phyloP scores from a whole-genome alignment of 495 filamentous ascomycete genomes.

The Pseudomonodictys pantanalensis region DNA sequence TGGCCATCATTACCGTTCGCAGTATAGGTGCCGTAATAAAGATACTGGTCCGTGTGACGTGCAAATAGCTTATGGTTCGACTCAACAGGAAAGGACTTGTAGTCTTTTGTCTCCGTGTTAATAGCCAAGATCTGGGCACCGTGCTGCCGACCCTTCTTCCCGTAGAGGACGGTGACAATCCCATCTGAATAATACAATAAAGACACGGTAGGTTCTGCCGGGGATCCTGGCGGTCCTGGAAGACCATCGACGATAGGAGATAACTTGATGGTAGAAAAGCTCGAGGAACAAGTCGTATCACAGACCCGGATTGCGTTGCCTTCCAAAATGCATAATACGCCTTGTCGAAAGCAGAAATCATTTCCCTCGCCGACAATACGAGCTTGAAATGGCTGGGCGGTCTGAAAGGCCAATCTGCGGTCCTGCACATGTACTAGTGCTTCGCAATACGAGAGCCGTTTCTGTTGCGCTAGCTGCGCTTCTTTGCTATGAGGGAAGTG shows the following conservation, averaged over 20 bases:
- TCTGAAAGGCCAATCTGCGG: slow-evolving; percentile 60
- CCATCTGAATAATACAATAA: slow-evolving; percentile 61
- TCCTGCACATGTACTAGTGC: slow-evolving; percentile 61
- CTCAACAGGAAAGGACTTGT: slow-evolving; percentile 40
- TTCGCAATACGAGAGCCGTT: slow-evolving; percentile 50
- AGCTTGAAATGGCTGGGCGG: slow-evolving; percentile 60
- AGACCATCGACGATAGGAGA: slow-evolving; percentile 56
- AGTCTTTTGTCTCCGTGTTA: slow-evolving; percentile 43
- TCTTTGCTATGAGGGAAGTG: slow-evolving; percentile 58
- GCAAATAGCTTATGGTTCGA: slow-evolving; percentile 61
- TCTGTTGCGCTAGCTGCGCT: slow-evolving; percentile 49
- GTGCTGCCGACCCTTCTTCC: slow-evolving; percentile 36
- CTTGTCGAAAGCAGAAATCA: slow-evolving; percentile 61
- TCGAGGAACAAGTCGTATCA: slow-evolving; percentile 50
- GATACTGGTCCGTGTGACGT: slow-evolving; percentile 60
- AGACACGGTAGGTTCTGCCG: slow-evolving; percentile 48
- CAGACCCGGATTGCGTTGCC: slow-evolving; percentile 60
- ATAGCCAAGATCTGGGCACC: slow-evolving; percentile 59
- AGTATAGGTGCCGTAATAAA: slow-evolving; percentile 67
- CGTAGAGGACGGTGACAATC: slow-evolving; percentile 55
- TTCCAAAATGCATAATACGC: slow-evolving; percentile 60
- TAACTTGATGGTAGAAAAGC: slow-evolving; percentile 49
- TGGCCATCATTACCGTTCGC: slow-evolving; percentile 50
- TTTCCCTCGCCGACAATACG: slow-evolving; percentile 58
- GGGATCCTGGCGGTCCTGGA: slow-evolving; percentile 40